A percentile compares a stretch with the other conserved stretches of the same genome.
phyloP scores from a whole-genome alignment of 2,329 filamentous ascomycete genomes.

The Fusarium pilosicola region DNA sequence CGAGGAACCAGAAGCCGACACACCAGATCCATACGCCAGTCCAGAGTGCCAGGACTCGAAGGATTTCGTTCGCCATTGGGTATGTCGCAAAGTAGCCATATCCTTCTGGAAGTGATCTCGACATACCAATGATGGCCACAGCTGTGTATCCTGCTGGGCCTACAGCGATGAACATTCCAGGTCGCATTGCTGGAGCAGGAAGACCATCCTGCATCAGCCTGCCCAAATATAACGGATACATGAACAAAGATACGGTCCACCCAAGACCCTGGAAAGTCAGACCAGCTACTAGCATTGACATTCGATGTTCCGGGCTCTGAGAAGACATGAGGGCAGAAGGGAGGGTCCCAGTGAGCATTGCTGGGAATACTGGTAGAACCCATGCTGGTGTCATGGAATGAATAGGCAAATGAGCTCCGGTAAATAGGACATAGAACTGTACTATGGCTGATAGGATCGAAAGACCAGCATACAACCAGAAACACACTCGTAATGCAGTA shows the following conservation, averaged over 20 bases:
- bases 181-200: conserved; percentile 41
- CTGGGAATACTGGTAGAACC: conserved; percentile 46
- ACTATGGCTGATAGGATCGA: conserved; percentile 39
- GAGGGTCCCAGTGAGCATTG: conserved; percentile 43
- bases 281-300: conserved; percentile 42
- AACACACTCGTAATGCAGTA: conserved; percentile 57
- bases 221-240: conserved; percentile 41
- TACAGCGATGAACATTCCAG: conserved; percentile 43
- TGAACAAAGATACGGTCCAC: conserved; percentile 40
- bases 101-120: conserved; percentile 32
- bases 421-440: conserved; percentile 46
- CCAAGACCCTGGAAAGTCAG: conserved; percentile 44
- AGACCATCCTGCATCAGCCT: conserved; percentile 44
- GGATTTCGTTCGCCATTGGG: conserved; percentile 37
- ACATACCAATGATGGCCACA: conserved; percentile 43
- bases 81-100: conserved; percentile 43
- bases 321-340: conserved; percentile 39
- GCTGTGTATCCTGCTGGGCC: conserved; percentile 41
- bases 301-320: conserved; percentile 38
- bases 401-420: conserved; percentile 42
- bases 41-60: conserved; percentile 42
- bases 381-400: conserved; percentile 45
- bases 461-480: conserved; percentile 61
- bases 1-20: conserved; percentile 43
- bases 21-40: conserved; percentile 44